Conservation (phyloP, 73 alveolate species). For the Paramecium tetraurelia region DNA sequence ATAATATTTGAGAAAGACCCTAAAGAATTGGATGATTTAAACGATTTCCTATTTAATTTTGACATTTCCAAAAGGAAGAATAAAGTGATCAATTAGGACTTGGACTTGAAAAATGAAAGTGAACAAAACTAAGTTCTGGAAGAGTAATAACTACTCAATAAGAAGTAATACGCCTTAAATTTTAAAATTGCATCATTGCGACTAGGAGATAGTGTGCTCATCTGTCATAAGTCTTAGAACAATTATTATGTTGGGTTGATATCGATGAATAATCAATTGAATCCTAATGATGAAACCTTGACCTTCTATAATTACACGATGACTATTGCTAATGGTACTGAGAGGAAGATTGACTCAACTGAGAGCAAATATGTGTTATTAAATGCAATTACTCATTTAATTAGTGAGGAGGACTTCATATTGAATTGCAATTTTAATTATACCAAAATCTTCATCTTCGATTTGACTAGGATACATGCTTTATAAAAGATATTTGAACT, state of each 20-base stretch:
- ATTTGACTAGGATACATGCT: neutral
- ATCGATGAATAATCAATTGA: neutral
- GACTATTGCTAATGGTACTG: neutral
- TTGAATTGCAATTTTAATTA: neutral
- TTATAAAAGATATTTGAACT: neutral
- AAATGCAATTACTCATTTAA: conserved; percentile 1
- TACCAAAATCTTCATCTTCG: neutral
- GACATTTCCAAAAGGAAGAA: neutral
- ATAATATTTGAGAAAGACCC: neutral
- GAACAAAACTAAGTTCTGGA: neutral
- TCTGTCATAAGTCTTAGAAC: neutral
- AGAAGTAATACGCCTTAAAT: neutral
- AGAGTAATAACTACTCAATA: neutral
- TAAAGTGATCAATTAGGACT: neutral
- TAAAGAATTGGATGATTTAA: neutral
- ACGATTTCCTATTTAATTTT: conserved; percentile 36
- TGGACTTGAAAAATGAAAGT: neutral
- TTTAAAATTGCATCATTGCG: conserved; percentile 7
- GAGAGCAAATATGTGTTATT: neutral
- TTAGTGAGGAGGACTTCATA: conserved; percentile 14
- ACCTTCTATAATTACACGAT: neutral
- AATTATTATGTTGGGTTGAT: conserved; percentile 15
- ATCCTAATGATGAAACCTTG: neutral
- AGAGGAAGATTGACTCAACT: neutral
- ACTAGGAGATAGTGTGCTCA: conserved; percentile 16